A percentile compares a stretch with the other conserved stretches of the same genome.
These are phyloP conservation scores for Aspergillus steynii DNA, from an alignment of 495 filamentous ascomycete genomes.

Conservation along the genomic window DNA sequence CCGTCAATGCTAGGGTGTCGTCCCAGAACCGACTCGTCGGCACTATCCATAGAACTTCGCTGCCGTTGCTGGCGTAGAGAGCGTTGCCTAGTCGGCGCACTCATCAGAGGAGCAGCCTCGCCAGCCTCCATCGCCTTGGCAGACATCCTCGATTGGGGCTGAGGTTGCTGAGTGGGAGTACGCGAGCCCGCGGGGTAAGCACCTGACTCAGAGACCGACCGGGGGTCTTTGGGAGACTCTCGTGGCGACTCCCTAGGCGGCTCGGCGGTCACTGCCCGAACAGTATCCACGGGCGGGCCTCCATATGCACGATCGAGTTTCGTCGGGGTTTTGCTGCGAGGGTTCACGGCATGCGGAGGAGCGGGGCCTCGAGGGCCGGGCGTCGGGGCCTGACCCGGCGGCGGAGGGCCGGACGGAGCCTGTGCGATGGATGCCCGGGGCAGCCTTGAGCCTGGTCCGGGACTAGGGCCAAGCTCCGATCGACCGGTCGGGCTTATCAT, in stretches of 20 bases:
- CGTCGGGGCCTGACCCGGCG: slow-evolving; percentile 80
- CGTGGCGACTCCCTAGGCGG: slow-evolving; percentile 55
- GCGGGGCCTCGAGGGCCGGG: slow-evolving; percentile 63
- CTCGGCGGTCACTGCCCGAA: slow-evolving; percentile 44
- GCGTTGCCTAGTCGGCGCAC: slow-evolving; percentile 42
- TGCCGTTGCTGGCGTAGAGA: slow-evolving; percentile 45
- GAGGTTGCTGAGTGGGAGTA: slow-evolving; percentile 56
- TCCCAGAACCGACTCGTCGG: slow-evolving; percentile 47
- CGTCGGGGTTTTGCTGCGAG: slow-evolving; percentile 62
- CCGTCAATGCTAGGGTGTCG: slow-evolving; percentile 45
- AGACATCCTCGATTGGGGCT: slow-evolving; percentile 31
- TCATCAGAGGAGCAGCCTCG: slow-evolving; percentile 48
- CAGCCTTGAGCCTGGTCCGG: slow-evolving; percentile 59
- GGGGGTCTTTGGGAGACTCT: slow-evolving; percentile 48
- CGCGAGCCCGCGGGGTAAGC: slow-evolving; percentile 57
- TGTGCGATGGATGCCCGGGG: slow-evolving; percentile 70
- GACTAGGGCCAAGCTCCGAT: slow-evolving; percentile 33
- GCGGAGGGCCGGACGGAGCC: slow-evolving; percentile 79
- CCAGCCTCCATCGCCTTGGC: slow-evolving; percentile 51
- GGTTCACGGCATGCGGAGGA: slow-evolving; percentile 36
- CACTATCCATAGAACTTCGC: slow-evolving; percentile 46
- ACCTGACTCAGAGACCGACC: slow-evolving; percentile 29
- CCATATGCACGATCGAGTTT: slow-evolving; percentile 47
- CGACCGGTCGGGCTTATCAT: slow-evolving; percentile 42
- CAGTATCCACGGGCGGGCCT: slow-evolving; percentile 54